These are phyloP conservation scores for Piper betle DNA, from an alignment of 164 flowering plant species.

Conservation along the genomic window DNA sequence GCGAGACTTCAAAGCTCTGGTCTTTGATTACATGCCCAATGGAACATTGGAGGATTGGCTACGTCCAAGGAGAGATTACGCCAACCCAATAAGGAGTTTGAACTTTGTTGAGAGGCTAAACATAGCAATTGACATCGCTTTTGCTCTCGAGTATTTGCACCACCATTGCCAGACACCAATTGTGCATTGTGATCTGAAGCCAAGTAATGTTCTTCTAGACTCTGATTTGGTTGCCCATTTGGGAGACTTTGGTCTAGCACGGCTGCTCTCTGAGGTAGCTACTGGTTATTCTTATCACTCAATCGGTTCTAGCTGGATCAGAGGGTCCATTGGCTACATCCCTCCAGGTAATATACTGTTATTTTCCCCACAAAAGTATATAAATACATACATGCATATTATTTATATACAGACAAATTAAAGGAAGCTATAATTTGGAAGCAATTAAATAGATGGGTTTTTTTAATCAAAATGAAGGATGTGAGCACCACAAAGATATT, in stretches of 20 bases:
- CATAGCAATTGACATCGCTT: slow-evolving; percentile 25
- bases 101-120: slow-evolving; percentile 18
- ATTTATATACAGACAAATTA: no score
- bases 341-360: slow-evolving; percentile 12
- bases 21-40: slow-evolving; percentile 14
- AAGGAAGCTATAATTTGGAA: no score
- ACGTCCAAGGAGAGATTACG: slow-evolving; percentile 2
- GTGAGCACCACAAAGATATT: no score
- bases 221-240: slow-evolving; percentile 11
- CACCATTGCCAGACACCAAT: slow-evolving; percentile 8
- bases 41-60: slow-evolving; percentile 15
- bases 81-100: background rate
- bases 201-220: slow-evolving; percentile 19
- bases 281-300: background rate
- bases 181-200: slow-evolving; percentile 16
- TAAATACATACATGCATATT: no score
- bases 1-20: slow-evolving; percentile 14
- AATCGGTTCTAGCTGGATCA: slow-evolving; percentile 1
- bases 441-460: no score
- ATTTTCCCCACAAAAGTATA: background rate
- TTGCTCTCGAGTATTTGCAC: slow-evolving; percentile 26
- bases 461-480: no score
- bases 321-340: slow-evolving; percentile 14
- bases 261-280: background rate
- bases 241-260: slow-evolving; percentile 14